Percentiles rank a stretch among this genome's conserved stretches.
Conservation (phyloP, 768 basidiomycete genomes). For the Panaeolus papilionaceus region DNA sequence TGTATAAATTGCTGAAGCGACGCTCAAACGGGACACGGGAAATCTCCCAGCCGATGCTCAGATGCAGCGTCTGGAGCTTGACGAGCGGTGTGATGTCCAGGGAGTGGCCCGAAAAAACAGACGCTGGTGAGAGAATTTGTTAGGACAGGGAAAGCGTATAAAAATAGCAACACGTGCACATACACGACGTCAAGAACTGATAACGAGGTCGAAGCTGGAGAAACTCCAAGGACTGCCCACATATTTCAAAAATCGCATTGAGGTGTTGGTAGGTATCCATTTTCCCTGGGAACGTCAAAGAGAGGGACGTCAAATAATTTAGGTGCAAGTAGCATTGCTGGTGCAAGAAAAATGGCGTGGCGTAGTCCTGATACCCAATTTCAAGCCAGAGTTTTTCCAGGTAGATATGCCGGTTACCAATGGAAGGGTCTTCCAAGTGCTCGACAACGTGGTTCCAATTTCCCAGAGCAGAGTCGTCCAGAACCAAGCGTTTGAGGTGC, state of each 20-base stretch:
- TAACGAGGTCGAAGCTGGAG: neutral
- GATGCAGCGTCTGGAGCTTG: neutral
- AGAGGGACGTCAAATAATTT: neutral
- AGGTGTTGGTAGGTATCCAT: slow-evolving; percentile 4
- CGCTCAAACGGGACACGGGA: slow-evolving; percentile 4
- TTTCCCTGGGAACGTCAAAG: slow-evolving; percentile 2
- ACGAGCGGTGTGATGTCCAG: slow-evolving; percentile 1
- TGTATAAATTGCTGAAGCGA: neutral
- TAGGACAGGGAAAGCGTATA: neutral
- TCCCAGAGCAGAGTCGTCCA: slow-evolving; percentile 7
- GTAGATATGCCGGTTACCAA: neutral
- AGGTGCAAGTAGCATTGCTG: neutral
- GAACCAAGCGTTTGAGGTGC: neutral
- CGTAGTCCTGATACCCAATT: slow-evolving; percentile 8
- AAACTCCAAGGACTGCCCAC: neutral
- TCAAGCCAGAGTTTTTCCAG: neutral
- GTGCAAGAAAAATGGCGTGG: slow-evolving; percentile 5
- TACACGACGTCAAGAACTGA: slow-evolving; percentile 2
- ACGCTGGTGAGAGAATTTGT: neutral
- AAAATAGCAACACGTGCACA: neutral
- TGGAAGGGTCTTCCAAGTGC: neutral
- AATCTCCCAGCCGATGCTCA: slow-evolving; percentile 1
- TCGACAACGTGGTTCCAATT: slow-evolving; percentile 5
- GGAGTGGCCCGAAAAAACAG: neutral
- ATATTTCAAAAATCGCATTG: slow-evolving; percentile 1